Percentiles rank a stretch among this genome's conserved stretches.
Evolutionary conservation across 208 protist genomes (phyloP).

Genomic region (Acanthamoeba castellanii): DNA sequence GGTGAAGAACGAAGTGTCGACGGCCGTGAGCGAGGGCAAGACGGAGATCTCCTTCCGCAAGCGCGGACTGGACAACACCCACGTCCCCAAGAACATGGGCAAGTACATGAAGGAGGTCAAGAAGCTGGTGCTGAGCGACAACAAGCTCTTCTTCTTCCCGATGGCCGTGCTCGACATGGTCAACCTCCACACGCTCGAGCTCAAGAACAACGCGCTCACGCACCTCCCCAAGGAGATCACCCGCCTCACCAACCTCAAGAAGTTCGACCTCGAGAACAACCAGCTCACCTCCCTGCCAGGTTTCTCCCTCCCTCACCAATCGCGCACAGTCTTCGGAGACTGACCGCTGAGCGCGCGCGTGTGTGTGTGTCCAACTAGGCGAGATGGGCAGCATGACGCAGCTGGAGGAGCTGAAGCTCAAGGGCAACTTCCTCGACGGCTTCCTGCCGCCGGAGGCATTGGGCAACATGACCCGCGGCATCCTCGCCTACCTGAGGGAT

Average conservation of each 20-base stretch:
- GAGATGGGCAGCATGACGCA: conserved; percentile 71
- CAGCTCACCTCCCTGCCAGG: conserved; percentile 41
- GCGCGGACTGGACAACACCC: conserved; percentile 48
- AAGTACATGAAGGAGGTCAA: conserved; percentile 60
- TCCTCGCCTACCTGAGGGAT: conserved; percentile 63
- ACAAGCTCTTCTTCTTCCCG: conserved; percentile 72
- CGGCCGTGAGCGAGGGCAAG: conserved; percentile 14
- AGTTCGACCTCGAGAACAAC: conserved; percentile 68
- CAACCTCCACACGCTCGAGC: conserved; percentile 55
- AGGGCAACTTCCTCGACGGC: conserved; percentile 63
- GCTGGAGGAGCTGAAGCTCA: conserved; percentile 63
- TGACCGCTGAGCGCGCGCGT: too few relatives aligned
- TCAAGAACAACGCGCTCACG: conserved; percentile 37
- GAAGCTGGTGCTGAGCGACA: conserved; percentile 60
- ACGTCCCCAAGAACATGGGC: conserved; percentile 69
- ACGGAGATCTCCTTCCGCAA: conserved; percentile 52
- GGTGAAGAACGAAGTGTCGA: conserved; percentile 42
- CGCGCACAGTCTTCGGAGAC: background rate
- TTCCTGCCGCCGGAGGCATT: conserved; percentile 61
- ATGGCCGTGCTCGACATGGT: conserved; percentile 63
- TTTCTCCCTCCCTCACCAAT: background rate
- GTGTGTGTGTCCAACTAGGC: background rate
- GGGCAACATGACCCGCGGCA: conserved; percentile 40
- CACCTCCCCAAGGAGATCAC: conserved; percentile 40
- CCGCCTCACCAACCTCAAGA: conserved; percentile 11